Conservation (phyloP, 768 basidiomycete genomes). For the Suillus sp. region DNA sequence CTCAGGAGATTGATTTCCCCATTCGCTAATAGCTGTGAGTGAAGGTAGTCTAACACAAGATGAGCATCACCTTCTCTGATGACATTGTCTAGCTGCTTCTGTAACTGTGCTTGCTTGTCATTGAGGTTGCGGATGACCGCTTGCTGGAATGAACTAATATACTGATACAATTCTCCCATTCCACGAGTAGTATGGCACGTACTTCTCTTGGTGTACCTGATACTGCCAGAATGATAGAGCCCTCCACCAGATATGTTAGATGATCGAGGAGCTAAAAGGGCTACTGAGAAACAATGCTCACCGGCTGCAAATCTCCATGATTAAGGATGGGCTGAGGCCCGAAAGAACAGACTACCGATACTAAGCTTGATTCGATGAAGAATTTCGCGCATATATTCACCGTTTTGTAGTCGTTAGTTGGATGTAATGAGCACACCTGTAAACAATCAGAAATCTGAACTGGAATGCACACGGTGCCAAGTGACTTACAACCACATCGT, state of each 20-base stretch:
- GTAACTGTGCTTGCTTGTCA: conserved; percentile 79
- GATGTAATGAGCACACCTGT: conserved; percentile 80
- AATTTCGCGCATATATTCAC: conserved; percentile 47
- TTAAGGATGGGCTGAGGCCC: conserved; percentile 71
- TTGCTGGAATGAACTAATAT: conserved; percentile 66
- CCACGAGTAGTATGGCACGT: conserved; percentile 14
- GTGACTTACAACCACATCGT: conserved; percentile 61
- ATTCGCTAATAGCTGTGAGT: conserved; percentile 53
- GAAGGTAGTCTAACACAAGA: background rate
- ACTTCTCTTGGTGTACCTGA: conserved; percentile 87
- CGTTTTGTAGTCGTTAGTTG: conserved; percentile 90
- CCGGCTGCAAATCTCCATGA: conserved; percentile 84
- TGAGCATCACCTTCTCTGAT: conserved; percentile 73
- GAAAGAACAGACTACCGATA: conserved; percentile 75
- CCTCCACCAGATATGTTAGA: conserved; percentile 37
- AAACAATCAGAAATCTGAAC: conserved; percentile 10
- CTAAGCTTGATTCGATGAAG: conserved; percentile 11
- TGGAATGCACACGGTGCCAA: background rate
- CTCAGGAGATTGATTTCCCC: conserved; percentile 71
- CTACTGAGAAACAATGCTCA: conserved; percentile 27
- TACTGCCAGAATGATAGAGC: conserved; percentile 93
- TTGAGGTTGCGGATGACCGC: conserved; percentile 79
- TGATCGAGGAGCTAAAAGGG: background rate
- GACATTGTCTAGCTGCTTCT: conserved; percentile 85
- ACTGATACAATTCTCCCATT: background rate